Evolutionary conservation across 176 grass and related monocot species (phyloP).

Genomic region (Lolium rigidum): DNA sequence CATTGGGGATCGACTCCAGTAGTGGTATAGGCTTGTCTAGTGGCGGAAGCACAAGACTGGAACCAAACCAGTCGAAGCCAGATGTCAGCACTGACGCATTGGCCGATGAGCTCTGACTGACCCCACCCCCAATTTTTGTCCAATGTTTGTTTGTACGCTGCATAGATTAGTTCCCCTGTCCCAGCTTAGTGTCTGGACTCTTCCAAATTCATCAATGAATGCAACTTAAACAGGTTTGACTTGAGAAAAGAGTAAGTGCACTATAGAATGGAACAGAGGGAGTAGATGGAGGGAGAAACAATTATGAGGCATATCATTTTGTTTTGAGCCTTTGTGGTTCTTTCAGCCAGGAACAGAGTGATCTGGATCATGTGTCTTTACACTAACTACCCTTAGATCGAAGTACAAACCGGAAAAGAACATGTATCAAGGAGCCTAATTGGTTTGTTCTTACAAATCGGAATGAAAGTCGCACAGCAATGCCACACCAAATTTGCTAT

Average conservation of each 20-base stretch:
- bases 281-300: neutral
- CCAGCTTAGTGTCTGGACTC: neutral
- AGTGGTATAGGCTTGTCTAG: neutral
- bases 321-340: neutral
- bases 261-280: too few relatives aligned
- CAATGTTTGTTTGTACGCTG: neutral
- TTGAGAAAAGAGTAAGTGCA: too few relatives aligned
- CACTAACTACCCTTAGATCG: neutral
- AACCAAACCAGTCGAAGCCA: neutral
- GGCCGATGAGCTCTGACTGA: neutral
- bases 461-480: neutral
- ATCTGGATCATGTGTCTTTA: neutral
- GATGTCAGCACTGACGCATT: neutral
- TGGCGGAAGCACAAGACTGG: neutral
- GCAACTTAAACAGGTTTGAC: too few relatives aligned
- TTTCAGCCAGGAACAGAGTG: neutral
- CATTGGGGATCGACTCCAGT: neutral
- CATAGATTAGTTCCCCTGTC: neutral
- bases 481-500: neutral
- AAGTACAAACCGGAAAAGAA: neutral
- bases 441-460: neutral
- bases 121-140: neutral
- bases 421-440: neutral
- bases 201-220: neutral
- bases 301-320: neutral